Base-by-base conservation (phyloP, 1,284 basidiomycete species). In the Cryptococcus sp. region DNA sequence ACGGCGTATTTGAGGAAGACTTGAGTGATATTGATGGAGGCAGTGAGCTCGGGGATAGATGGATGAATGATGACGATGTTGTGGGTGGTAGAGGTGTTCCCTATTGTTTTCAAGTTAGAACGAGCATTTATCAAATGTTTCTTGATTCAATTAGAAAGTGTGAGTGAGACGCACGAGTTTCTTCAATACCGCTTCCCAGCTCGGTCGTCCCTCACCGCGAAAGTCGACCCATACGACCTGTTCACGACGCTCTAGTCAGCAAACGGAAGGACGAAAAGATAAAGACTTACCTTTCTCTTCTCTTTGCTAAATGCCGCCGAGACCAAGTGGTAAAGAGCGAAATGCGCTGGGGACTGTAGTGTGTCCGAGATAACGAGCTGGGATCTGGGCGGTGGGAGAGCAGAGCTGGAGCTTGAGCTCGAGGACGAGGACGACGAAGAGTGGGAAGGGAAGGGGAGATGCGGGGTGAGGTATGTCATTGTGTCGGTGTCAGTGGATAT, bases 321-420 rank as follows among this genome's bases (percentile, higher is more conserved):
- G 43, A 74, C 52, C 40, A 78, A 57, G 54, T 77, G 75, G 50
- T 72, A 73, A 13, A 74, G 50, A 5, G 67, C 69, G 46, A 78
- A 77, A 52, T 71, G 58, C 5, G 62, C 69, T 2, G 71, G 67
- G 0, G 77, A 68, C 1, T 68, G 53, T 10, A 77, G 61, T 5
- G 76, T 75, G 59, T 78, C 78, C 26, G 72, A 69, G 17, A 79
- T 60, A 59, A 78, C 55, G 22, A 77, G 57, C 52, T 75, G 73
- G 2, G 72, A 55, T 7, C 61, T 55, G 0, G 66, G 50, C 2
- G 71, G 68, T 11, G 77, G 77, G 0, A 77, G 61, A 0, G 67
- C 50, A 16, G 61, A 55, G 3, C 57, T 19, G 10, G 54, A 20
- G 0, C 41, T 22, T 44, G 41, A 44, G n/a, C n/a, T 22, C n/a